Evolutionary conservation across 2,329 filamentous ascomycete genomes (phyloP).

Genomic region (Aspergillus neoniger): DNA sequence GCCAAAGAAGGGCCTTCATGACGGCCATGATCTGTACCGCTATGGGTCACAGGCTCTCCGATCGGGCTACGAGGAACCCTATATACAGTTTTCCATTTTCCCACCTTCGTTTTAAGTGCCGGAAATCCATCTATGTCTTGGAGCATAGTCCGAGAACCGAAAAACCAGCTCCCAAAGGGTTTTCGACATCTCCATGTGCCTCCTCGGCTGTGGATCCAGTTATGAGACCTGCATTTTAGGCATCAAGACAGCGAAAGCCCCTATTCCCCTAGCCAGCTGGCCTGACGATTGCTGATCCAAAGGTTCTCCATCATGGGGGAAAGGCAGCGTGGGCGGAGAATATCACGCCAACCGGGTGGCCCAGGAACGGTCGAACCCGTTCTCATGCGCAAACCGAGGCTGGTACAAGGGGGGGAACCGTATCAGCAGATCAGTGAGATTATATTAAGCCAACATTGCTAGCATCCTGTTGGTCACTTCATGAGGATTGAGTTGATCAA

Average conservation of each 20-base stretch:
- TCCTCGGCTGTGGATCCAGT: not conserved
- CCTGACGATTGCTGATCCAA: not conserved
- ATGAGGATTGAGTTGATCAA: not conserved
- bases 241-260: not conserved
- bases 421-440: not conserved
- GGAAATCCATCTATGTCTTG: not conserved
- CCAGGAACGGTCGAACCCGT: not conserved
- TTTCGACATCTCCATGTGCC: not conserved
- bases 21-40: not conserved
- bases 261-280: not conserved
- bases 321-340: not conserved
- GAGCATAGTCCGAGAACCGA: not conserved
- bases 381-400: conserved; percentile 5
- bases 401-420: not conserved
- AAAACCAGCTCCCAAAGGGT: not conserved
- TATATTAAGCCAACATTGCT: not conserved
- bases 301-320: not conserved
- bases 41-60: not conserved
- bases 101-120: not conserved
- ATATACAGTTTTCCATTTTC: not conserved
- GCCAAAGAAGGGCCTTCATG: conserved; percentile 15
- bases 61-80: not conserved
- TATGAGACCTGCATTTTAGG: not conserved
- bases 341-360: not conserved
- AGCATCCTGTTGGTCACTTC: not conserved